Evolutionary conservation across 148 eudicot genomes (phyloP), one percentile per base, ranked within the genome.

Genomic region (Diospyros lotus): DNA sequence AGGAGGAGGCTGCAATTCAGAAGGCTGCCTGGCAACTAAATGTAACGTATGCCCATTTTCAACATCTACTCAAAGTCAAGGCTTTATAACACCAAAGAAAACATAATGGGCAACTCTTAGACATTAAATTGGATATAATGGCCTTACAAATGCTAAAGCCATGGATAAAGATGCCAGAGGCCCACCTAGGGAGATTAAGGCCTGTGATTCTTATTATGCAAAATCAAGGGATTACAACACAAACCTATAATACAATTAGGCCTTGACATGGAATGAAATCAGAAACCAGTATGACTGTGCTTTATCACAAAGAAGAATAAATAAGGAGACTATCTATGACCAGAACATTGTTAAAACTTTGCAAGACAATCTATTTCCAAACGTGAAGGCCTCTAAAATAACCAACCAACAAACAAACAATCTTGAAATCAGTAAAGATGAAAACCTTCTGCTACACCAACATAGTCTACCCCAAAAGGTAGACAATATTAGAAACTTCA

Each of bases 1-100:
- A 78, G 96, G 75, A 53, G 96, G 74, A 51, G 91, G 66, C 62
- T 89, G 98, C 44, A 87, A 65, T 75, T 82, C 88, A 74, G 88
- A 73, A 80, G 13, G 9, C 9, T 5, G 66, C 38, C 54, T 48
- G 52, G 52, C 52, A 48, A 48, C 52, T 48, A 48, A 48, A 48
- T 48, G 52, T 8, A 48, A 48, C 8, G 52, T 48, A 8, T 48
- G 52, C 52, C 52, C 52, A 48, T 48, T 48, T 48, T 48, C 52
- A 48, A 48, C 52, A 48, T 48, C 52, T 48, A 8, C 8, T 48
- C 15, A 53, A 9, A 43, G 85, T 87, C 75, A 90, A 88, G 92
- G 71, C 51, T 74, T 15, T 66, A 43, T 2, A 52, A 4, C 1
- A 68, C 46, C 28, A 28, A 28, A 28, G 28, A 28, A 43, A 70